phyloP scores from a whole-genome alignment of 2,329 filamentous ascomycete species.

The Clarireedia hainanense region DNA sequence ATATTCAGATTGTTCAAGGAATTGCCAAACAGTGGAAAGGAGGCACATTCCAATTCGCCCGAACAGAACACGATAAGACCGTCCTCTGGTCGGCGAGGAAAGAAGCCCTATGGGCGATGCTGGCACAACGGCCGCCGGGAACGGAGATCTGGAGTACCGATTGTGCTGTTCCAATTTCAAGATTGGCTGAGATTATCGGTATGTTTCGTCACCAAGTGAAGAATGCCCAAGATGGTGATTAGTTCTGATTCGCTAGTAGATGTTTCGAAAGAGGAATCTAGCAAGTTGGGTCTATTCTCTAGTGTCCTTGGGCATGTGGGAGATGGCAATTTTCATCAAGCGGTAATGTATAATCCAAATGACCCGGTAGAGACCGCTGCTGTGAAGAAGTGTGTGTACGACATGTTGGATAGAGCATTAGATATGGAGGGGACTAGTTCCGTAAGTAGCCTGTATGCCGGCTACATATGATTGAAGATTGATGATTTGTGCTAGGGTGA shows the following conservation, averaged over 20 bases:
- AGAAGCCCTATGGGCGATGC: slow-evolving; percentile 72
- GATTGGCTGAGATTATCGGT: slow-evolving; percentile 61
- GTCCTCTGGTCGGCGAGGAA: slow-evolving; percentile 75
- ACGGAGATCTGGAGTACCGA: slow-evolving; percentile 71
- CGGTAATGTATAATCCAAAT: slow-evolving; percentile 76
- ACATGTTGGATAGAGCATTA: slow-evolving; percentile 78
- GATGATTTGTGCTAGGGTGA: slow-evolving; percentile 46
- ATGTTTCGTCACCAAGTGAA: not conserved
- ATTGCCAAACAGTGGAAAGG: slow-evolving; percentile 58
- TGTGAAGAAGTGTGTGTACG: slow-evolving; percentile 71
- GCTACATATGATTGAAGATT: not conserved
- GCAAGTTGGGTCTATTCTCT: slow-evolving; percentile 66
- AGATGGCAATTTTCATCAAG: slow-evolving; percentile 88
- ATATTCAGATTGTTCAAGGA: slow-evolving; percentile 58
- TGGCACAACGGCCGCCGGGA: slow-evolving; percentile 55
- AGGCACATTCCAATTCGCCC: slow-evolving; percentile 66
- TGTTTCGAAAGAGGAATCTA: slow-evolving; percentile 77
- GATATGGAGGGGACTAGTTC: slow-evolving; percentile 93
- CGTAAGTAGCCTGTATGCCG: slow-evolving; percentile 19
- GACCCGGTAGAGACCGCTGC: slow-evolving; percentile 61
- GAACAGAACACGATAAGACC: slow-evolving; percentile 58
- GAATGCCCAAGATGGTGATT: not conserved
- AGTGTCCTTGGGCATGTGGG: slow-evolving; percentile 82
- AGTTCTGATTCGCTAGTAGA: slow-evolving; percentile 30
- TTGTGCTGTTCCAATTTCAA: slow-evolving; percentile 71